Base-by-base conservation (phyloP, 2,329 filamentous ascomycete species). In the Pseudogymnoascus sp. region DNA sequence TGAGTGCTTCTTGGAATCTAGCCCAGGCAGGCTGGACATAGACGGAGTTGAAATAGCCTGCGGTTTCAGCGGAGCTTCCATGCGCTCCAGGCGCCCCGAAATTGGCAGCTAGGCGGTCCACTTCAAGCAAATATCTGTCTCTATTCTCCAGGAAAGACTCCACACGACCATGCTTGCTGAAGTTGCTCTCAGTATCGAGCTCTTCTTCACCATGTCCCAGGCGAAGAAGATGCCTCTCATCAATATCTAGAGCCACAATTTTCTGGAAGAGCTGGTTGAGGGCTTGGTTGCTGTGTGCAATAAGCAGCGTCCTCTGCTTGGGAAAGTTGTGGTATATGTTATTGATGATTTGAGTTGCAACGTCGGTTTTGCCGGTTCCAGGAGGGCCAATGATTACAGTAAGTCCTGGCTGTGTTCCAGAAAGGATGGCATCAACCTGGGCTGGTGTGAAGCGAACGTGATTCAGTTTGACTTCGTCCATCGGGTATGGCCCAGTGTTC, bases 241-340 rank as follows among this genome's bases (percentile, higher is more conserved):
- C 95, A 67, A 99, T 97, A 69, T 97, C 92, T 29, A 99, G 80
- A 4, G 89, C 89, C n/a, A 93, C 88, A 64, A 99, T 99, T 77
- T 99, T 99, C 69, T 95, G 90, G 76, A 99, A 99, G 1, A 99
- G 81, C 72, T 99, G 94, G 70, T 99, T 99, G 8, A 99, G 79
- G 1, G 94, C 95, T 74, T 99, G 95, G 71, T 99, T 99, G 75
- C 93, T 97, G 74, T 99, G 94, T 4, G 94, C 94, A 65, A 99
- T 85, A 40, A 99, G 84, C 15, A 99, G 78, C 0, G 94, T 99
- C 68, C 91, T 88, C 74, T 99, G 92, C 65, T 87, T 81, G 6
- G 94, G 92, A 72, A 97, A 99, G 75, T 97, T 96, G 78, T 97
- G 93, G 72, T 99, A 99, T 68, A 99, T 89, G 73, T 97, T 97